Evolutionary conservation across 495 filamentous ascomycete species (phyloP).

Genomic region (Talaromyces adpressus): DNA sequence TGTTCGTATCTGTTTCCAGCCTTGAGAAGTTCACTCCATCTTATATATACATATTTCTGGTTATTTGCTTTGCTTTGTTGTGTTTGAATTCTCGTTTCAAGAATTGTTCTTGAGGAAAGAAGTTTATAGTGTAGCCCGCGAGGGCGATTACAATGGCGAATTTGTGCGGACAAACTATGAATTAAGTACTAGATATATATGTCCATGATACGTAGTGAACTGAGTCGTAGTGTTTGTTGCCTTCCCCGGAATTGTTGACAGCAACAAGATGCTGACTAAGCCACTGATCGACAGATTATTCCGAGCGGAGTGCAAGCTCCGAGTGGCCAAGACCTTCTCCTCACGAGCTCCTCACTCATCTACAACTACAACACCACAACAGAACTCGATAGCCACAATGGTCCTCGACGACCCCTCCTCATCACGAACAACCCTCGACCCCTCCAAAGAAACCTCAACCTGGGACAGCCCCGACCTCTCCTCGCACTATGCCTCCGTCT

Average conservation of each 20-base stretch:
- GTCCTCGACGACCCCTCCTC: neutral
- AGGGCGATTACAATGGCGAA: slow-evolving; percentile 7
- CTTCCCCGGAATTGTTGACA: neutral
- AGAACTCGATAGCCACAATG: neutral
- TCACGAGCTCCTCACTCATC: neutral
- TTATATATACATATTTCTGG: neutral
- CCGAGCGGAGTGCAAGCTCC: slow-evolving; percentile 3
- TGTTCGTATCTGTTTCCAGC: neutral
- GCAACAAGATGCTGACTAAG: slow-evolving; percentile 2
- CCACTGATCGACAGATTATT: neutral
- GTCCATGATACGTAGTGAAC: neutral
- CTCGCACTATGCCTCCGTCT: slow-evolving; percentile 1
- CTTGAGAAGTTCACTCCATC: neutral
- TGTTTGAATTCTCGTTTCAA: neutral
- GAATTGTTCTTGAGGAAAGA: slow-evolving; percentile 3
- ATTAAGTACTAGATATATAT: neutral
- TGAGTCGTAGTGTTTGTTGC: neutral
- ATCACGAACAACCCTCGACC: neutral
- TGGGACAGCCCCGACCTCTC: slow-evolving; percentile 8
- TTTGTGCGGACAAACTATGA: neutral
- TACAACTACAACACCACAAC: neutral
- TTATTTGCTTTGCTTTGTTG: neutral
- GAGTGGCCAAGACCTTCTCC: neutral
- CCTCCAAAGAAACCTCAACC: slow-evolving; percentile 1
- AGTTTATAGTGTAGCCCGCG: slow-evolving; percentile 10